Evolutionary conservation across 495 filamentous ascomycete species (phyloP).

Genomic region (Trichoderma virens): DNA sequence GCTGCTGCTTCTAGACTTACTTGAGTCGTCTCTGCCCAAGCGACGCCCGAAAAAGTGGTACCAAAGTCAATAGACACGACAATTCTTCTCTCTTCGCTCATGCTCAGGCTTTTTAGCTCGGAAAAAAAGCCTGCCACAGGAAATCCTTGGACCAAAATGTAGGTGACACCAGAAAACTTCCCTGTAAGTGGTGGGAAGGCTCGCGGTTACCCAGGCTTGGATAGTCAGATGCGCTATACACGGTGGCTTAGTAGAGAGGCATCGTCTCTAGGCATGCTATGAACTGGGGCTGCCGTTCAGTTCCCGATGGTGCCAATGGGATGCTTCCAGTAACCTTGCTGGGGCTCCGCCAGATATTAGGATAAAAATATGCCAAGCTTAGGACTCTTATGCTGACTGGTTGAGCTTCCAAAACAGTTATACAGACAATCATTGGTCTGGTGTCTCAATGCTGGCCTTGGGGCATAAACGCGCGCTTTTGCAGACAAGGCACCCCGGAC

Average conservation of each 20-base stretch:
- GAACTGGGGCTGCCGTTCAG: neutral
- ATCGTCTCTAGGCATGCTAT: neutral
- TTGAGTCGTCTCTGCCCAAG: constrained; percentile 16
- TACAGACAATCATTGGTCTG: neutral
- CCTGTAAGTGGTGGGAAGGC: neutral
- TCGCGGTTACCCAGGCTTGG: neutral
- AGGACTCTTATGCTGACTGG: neutral
- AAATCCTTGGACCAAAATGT: neutral
- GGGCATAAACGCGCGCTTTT: constrained; percentile 1
- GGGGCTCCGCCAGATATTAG: neutral
- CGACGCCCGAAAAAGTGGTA: constrained; percentile 31
- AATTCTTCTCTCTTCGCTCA: constrained; percentile 7
- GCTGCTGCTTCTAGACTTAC: constrained; percentile 14
- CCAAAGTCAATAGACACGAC: constrained; percentile 36
- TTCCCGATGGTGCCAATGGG: neutral
- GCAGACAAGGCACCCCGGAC: neutral
- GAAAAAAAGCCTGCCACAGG: neutral
- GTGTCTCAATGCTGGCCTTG: neutral
- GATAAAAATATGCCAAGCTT: neutral
- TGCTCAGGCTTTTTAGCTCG: neutral
- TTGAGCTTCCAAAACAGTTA: neutral
- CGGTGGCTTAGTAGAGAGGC: neutral
- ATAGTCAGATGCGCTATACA: neutral
- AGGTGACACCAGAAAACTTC: neutral
- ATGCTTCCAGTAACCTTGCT: neutral